Base-by-base conservation (phyloP, 352 stramenopile genomes). In the Pythium sukuiense region DNA sequence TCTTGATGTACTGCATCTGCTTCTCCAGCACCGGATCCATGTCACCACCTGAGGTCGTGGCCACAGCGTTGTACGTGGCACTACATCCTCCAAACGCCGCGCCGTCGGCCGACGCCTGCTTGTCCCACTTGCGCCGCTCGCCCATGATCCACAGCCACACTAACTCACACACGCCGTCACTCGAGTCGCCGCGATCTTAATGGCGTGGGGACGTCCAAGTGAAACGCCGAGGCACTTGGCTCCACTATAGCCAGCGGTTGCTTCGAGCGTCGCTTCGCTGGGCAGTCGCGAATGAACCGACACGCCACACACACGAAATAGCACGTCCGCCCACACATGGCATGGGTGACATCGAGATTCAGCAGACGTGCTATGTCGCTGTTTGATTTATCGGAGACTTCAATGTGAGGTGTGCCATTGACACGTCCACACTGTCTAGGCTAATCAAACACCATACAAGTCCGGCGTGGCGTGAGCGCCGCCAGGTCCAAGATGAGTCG, bases 1-100 rank as follows among this genome's bases (percentile, higher is more conserved):
- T 88, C 71, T 87, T 88, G 61, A 95, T 86, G 66, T 93, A 95
- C 74, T 93, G 81, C 30, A 80, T 62, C 64, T 93, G 84, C 74
- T 90, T 92, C 63, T 91, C 82, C 13, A 87, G 65, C 55, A 90
- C 81, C 0, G 83, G 77, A 41, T 90, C 84, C 13, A 45, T 26
- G n/a, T 59, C 46, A 48, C 55, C 50, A 43, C 73, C 73, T 3
- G 65, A 24, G 11, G 74, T 61, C 9, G 50, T 20, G 12, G 37
- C 30, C 6, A 4, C n/a, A 7, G 6, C 32, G 52, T 18, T 43
- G 2, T n/a, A 35, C 41, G 58, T 45, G 53, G 29, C 48, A 18
- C 20, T 18, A 16, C n/a, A 24, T 12, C 43, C 24, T 5, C 18
- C 14, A 27, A 20, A 52, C 46, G 39, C 24, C 39, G 37, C 37